Percentiles rank a stretch among this genome's conserved stretches.
Conservation (phyloP, 805 yeast genomes). For the Candida pini region DNA sequence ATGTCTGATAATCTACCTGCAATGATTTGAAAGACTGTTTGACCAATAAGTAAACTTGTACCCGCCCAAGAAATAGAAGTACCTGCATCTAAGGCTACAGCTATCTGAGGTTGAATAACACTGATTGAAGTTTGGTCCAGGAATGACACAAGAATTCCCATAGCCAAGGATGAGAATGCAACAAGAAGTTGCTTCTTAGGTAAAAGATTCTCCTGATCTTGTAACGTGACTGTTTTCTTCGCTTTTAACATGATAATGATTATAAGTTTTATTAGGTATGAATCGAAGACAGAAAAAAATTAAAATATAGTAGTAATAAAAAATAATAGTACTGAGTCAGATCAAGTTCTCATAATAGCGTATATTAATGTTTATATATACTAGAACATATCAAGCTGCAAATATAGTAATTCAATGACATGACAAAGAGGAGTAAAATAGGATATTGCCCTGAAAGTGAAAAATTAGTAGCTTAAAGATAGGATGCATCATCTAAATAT, state of each 20-base stretch:
- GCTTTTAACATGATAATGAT: conserved; percentile 3
- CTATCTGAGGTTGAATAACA: conserved; percentile 44
- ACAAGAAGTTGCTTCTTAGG: conserved; percentile 33
- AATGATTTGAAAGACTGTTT: conserved; percentile 45
- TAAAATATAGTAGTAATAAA: no score
- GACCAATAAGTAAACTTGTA: conserved; percentile 46
- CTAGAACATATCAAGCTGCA: no score
- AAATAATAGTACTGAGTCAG: no score
- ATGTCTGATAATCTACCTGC: conserved; percentile 53
- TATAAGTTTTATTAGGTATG: no score
- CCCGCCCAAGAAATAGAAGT: conserved; percentile 55
- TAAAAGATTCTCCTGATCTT: conserved; percentile 37
- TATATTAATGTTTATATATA: no score
- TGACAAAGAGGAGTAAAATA: no score
- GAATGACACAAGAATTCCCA: conserved; percentile 38
- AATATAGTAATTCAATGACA: no score
- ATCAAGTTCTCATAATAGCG: no score
- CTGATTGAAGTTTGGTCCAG: conserved; percentile 46
- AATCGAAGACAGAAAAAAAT: no score
- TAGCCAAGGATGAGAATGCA: conserved; percentile 32
- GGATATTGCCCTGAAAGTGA: no score
- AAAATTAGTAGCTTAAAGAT: no score
- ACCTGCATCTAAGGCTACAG: conserved; percentile 37
- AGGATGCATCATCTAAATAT: no score
- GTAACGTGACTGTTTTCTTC: conserved; percentile 11